These are phyloP conservation scores for Mycena latifolia DNA, from an alignment of 768 basidiomycete genomes.

Conservation along the genomic window DNA sequence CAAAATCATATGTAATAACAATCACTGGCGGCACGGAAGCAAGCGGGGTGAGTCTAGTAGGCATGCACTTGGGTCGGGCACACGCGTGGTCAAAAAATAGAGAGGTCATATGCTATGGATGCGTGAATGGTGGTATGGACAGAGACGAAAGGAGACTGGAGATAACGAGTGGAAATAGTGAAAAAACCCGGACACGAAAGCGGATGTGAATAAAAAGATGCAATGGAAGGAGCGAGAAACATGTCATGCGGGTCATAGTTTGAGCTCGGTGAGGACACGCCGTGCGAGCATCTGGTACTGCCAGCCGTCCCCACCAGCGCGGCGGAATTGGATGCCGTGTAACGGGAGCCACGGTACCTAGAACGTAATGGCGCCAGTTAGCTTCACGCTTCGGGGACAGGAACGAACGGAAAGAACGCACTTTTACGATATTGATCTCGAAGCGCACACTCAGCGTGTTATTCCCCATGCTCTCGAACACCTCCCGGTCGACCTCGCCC, in stretches of 20 bases:
- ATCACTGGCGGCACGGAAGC: neutral
- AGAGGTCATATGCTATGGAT: conserved; percentile 24
- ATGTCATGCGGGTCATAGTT: conserved; percentile 64
- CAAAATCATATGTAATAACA: conserved; percentile 18
- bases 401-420: conserved; percentile 48
- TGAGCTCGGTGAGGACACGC: conserved; percentile 88
- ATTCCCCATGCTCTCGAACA: conserved; percentile 80
- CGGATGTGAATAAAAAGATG: conserved; percentile 8
- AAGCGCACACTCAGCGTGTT: conserved; percentile 92
- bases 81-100: conserved; percentile 16
- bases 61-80: neutral
- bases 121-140: conserved; percentile 8
- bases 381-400: neutral
- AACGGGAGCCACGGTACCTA: conserved; percentile 94
- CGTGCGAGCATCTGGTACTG: conserved; percentile 97
- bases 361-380: conserved; percentile 17
- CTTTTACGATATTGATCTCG: conserved; percentile 98
- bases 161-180: conserved; percentile 4
- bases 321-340: conserved; percentile 95
- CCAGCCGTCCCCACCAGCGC: conserved; percentile 93
- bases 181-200: conserved; percentile 6
- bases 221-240: neutral
- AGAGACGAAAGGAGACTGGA: conserved; percentile 2
- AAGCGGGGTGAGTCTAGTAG: neutral
- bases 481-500: conserved; percentile 73